Evolutionary conservation across 2,329 filamentous ascomycete species (phyloP), one percentile per base, ranked within the genome.

Genomic region (Daldinia sp.): DNA sequence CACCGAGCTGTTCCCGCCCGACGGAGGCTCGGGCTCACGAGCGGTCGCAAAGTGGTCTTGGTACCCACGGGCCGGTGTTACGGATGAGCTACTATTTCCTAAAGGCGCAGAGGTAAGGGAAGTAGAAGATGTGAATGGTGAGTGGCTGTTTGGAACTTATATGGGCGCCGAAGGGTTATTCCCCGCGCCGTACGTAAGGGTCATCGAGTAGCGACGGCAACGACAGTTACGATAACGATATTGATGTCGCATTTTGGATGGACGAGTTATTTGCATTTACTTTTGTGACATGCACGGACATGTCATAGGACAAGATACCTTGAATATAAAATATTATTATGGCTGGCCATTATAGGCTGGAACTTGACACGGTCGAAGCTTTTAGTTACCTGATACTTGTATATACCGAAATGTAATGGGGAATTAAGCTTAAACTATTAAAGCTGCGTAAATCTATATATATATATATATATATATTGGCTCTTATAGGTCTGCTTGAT

Each of bases 101-200:
- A 88, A 88, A 51, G 89, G 91, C 8, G 93, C 94, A 0, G 91
- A 95, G 76, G 85, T 98, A 11, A 83, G 84, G 5, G 94, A 98
- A 79, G 87, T 90, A 34, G 90, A 94, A 74, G 91, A 95, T 75
- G 87, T 96, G 48, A 97, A 97, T 75, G 91, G 90, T 15, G 93
- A 97, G 75, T 98, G 94, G 94, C 93, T 85, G 72, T 90, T 90
- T 79, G 94, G 94, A 0, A 87, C 88, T 25, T 97, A 96, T 80
- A 93, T 93, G 78, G 93, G 93, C 0, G 80, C 79, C 21, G 88
- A 87, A 70, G 94, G 93, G 0, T 71, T 97, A 67, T 96, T 97
- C 73, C 94, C 94, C 3, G 88, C 89, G 5, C 85, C 87, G 6
- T 94, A 94, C 81, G 91, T 93, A 23, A 80, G 80, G 68, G 72